phyloP scores from a whole-genome alignment of 2,329 filamentous ascomycete genomes.

The Aspergillus sp. region DNA sequence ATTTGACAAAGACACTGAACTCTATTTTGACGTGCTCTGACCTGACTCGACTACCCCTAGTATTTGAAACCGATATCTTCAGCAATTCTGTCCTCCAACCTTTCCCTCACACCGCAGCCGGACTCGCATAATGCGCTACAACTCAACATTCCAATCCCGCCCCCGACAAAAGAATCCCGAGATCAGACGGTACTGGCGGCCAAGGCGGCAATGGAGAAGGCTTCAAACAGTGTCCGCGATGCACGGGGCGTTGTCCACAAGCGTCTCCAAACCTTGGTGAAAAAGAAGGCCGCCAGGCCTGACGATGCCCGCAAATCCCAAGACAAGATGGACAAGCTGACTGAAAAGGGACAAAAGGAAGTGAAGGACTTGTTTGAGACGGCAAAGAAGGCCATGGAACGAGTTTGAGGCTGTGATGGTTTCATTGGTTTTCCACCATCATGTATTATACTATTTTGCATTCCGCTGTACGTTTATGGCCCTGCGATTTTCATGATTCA shows the following conservation, averaged over 20 bases:
- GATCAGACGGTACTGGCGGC: slow-evolving; percentile 46
- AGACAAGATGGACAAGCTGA: slow-evolving; percentile 53
- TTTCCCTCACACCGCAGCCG: slow-evolving; percentile 49
- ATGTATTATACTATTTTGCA: neutral
- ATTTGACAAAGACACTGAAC: neutral
- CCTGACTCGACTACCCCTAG: slow-evolving; percentile 29
- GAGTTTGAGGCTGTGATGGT: slow-evolving; percentile 26
- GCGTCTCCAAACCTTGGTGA: slow-evolving; percentile 49
- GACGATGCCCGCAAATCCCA: slow-evolving; percentile 53
- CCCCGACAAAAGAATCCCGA: slow-evolving; percentile 52
- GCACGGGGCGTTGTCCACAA: slow-evolving; percentile 51
- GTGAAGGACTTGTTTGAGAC: slow-evolving; percentile 51
- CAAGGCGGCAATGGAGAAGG: slow-evolving; percentile 49
- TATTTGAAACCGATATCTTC: slow-evolving; percentile 52
- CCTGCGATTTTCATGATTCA: neutral
- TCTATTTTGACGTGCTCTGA: neutral
- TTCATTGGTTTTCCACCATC: neutral
- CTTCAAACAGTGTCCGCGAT: slow-evolving; percentile 44
- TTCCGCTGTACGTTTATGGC: neutral
- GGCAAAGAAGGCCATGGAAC: slow-evolving; percentile 45
- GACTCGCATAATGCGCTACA: slow-evolving; percentile 50
- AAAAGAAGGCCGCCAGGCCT: slow-evolving; percentile 48
- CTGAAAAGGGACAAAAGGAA: slow-evolving; percentile 52
- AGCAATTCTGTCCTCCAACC: slow-evolving; percentile 46
- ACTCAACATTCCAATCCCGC: slow-evolving; percentile 51